Evolutionary conservation across 192 early-diverging fungal species (phyloP), one percentile per base, ranked within the genome.

Genomic region (Gamsiella multidivaricata): DNA sequence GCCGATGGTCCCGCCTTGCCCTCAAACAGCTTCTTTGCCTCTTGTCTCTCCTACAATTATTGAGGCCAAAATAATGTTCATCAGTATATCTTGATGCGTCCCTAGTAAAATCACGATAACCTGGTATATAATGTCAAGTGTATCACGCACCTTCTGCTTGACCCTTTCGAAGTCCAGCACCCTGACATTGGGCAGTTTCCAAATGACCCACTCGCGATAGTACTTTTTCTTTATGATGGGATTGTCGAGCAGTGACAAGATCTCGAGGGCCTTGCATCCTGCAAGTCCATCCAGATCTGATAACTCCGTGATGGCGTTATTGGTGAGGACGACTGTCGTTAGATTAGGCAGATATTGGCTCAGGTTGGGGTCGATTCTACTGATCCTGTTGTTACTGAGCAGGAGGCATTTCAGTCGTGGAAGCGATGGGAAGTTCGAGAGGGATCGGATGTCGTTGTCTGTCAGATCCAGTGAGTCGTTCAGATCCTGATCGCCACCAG

Each of bases 381-480:
- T 82, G 52, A 99, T 92, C 33, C 97, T 91, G 87, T 99, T 99
- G 83, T 96, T 94, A 42, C 91, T 87, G 17, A 93, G 74, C 34
- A 97, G 84, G 32, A 99, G 80, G 29, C 84, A 80, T 41, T 85
- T 86, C 23, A 99, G 88, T 17, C 96, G 90, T 2, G 67, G 37
- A 62, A 98, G 87, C 11, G 78, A 81, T 8, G 98, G 98, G 60
- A 99, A 98, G 80, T 96, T 95, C 47, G 90, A 91, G 4, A 99
- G 82, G 7, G 86, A 69, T 22, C 92, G 86, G 34, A 99, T 83
- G 31, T 95, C 94, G 80, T 99, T 99, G 79, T 95, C 88, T 58
- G 94, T 94, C 33, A 99, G 82, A 80, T 99, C 95, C 43, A 99
- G 83, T 11, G 94, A 86, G 79, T 98, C 97, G 86, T 98, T 91